Evolutionary conservation across 2,329 filamentous ascomycete species (phyloP).

Genomic region (Stylonectria norvegica): DNA sequence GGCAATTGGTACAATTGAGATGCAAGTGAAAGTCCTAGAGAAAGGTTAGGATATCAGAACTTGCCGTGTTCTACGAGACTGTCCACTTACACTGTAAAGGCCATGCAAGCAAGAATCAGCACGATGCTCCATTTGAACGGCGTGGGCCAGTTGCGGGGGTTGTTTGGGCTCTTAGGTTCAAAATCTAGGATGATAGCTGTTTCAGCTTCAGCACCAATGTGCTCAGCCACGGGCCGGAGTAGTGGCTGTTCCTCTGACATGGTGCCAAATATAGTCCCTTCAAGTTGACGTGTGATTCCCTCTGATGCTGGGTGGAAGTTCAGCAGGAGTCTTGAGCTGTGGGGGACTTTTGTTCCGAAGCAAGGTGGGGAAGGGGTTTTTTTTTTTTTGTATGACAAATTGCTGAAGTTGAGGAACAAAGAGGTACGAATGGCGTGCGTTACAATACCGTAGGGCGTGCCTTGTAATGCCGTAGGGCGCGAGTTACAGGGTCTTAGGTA

Average conservation of each 20-base stretch:
- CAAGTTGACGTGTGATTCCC: not conserved
- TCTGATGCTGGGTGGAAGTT: too few species aligned
- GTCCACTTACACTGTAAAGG: conserved; percentile 51
- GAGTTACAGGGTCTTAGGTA: too few species aligned
- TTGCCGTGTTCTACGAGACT: not conserved
- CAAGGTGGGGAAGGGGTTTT: too few species aligned
- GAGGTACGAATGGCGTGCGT: too few species aligned
- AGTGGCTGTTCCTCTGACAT: conserved; percentile 4
- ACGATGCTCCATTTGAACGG: conserved; percentile 53
- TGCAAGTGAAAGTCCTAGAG: conserved; percentile 54
- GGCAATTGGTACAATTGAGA: conserved; percentile 53
- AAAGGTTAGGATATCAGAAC: not conserved
- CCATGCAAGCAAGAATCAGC: conserved; percentile 49
- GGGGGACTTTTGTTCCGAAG: too few species aligned
- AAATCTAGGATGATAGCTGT: conserved; percentile 2
- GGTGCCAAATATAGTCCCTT: not conserved
- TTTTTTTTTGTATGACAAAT: too few species aligned
- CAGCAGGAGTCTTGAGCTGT: too few species aligned
- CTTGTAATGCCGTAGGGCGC: too few species aligned
- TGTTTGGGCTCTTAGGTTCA: conserved; percentile 29
- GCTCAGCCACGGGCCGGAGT: not conserved
- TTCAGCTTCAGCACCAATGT: not conserved
- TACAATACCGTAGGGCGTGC: too few species aligned
- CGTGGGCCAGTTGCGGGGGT: conserved; percentile 49
- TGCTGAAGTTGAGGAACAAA: too few species aligned